These are phyloP conservation scores for Vitis hybrid DNA, from an alignment of 177 flowering plant species.

Conservation along the genomic window DNA sequence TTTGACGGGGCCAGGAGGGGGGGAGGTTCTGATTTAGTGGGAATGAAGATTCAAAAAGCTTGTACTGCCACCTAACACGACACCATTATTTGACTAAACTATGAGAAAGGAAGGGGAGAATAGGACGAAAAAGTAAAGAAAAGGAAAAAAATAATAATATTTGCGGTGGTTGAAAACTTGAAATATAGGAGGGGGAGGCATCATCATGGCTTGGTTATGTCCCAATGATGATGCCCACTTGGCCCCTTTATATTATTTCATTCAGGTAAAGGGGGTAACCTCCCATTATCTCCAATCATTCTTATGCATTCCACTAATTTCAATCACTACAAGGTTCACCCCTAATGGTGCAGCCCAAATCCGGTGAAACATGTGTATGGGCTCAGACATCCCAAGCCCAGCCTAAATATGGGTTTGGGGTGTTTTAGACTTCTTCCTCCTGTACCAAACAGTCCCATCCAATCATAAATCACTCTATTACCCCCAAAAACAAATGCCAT, in stretches of 20 bases:
- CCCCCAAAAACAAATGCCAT: too few relatives aligned
- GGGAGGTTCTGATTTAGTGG: slow-evolving; percentile 9
- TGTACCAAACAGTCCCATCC: too few relatives aligned
- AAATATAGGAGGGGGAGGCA: neutral
- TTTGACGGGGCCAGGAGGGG: neutral
- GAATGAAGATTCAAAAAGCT: neutral
- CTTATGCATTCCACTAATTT: neutral
- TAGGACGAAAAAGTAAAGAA: neutral
- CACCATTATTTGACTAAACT: neutral
- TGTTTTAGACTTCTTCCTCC: too few relatives aligned
- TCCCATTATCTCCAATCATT: neutral
- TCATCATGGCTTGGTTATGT: too few relatives aligned
- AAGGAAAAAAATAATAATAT: neutral
- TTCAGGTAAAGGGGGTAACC: neutral
- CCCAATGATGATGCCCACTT: neutral
- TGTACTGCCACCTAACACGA: neutral
- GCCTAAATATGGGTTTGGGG: too few relatives aligned
- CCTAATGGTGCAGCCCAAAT: neutral
- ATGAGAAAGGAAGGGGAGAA: neutral
- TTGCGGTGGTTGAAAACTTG: neutral
- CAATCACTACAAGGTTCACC: neutral
- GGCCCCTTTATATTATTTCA: neutral
- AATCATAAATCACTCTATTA: too few relatives aligned
- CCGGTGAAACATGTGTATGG: too few relatives aligned
- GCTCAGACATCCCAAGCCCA: too few relatives aligned